Percentiles rank a stretch among this genome's conserved stretches.
phyloP scores from a whole-genome alignment of 305 asterid genomes.

The Fraxinus velutina region DNA sequence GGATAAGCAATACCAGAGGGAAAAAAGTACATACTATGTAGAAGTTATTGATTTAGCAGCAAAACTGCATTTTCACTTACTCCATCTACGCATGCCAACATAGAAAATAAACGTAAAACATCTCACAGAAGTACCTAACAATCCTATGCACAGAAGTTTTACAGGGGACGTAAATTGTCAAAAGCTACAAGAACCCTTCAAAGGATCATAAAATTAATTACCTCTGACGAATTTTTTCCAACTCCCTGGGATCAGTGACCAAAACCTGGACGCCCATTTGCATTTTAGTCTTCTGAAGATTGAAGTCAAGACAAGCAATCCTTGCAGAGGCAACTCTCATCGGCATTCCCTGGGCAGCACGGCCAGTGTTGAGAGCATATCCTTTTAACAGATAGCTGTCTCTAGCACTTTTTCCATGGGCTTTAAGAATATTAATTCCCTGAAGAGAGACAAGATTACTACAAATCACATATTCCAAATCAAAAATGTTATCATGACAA shows the following conservation, averaged over 20 bases:
- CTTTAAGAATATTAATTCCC: slow-evolving; percentile 96
- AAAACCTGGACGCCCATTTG: slow-evolving; percentile 96
- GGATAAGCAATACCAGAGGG: background rate
- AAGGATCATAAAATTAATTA: slow-evolving; percentile 22
- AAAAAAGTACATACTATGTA: background rate
- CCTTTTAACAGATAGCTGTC: slow-evolving; percentile 89
- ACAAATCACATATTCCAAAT: slow-evolving; percentile 18
- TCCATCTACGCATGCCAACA: background rate
- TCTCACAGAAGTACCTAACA: background rate
- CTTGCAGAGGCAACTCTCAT: slow-evolving; percentile 83
- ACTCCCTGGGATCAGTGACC: slow-evolving; percentile 90
- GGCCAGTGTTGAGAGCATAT: slow-evolving; percentile 92
- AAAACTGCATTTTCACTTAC: background rate
- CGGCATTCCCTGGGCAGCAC: slow-evolving; percentile 99
- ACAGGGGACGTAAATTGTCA: background rate
- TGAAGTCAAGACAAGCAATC: slow-evolving; percentile 95
- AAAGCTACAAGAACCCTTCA: background rate
- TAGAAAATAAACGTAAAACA: background rate
- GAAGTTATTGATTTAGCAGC: background rate
- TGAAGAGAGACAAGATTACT: slow-evolving; percentile 31
- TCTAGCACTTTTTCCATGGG: slow-evolving; percentile 94
- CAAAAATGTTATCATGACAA: background rate
- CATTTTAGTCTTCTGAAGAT: slow-evolving; percentile 96
- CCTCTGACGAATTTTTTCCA: slow-evolving; percentile 98
- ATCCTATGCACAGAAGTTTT: background rate